Evolutionary conservation across 1,284 basidiomycete species (phyloP).

Genomic region (Dichomitus squalens): DNA sequence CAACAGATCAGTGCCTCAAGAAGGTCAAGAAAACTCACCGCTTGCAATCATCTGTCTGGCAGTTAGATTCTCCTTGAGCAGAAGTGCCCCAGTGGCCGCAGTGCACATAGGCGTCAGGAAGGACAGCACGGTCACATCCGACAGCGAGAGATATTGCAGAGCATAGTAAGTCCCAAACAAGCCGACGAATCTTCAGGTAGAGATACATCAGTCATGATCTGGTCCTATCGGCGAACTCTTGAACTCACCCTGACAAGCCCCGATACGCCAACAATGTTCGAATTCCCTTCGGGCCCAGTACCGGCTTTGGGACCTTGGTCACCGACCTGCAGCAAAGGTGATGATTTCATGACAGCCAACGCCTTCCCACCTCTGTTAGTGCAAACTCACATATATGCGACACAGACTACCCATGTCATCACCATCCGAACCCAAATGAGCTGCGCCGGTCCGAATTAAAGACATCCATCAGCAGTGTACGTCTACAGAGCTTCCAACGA

Average conservation of each 20-base stretch:
- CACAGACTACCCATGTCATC: slow-evolving; percentile 48
- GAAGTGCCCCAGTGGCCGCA: slow-evolving; percentile 62
- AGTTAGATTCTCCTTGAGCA: slow-evolving; percentile 69
- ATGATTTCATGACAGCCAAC: background rate
- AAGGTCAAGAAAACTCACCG: slow-evolving; percentile 43
- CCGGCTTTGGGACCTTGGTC: slow-evolving; percentile 61
- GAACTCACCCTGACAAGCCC: slow-evolving; percentile 12
- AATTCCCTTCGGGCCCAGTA: slow-evolving; percentile 70
- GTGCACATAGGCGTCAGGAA: slow-evolving; percentile 75
- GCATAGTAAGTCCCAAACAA: slow-evolving; percentile 71
- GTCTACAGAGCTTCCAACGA: background rate
- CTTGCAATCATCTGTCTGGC: slow-evolving; percentile 63
- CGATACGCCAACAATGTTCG: slow-evolving; percentile 53
- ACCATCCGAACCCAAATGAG: slow-evolving; percentile 55
- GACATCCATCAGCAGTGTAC: background rate
- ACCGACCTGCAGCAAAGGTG: slow-evolving; percentile 40
- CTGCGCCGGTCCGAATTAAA: slow-evolving; percentile 23
- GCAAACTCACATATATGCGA: slow-evolving; percentile 41
- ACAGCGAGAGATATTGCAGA: slow-evolving; percentile 57
- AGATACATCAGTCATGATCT: background rate
- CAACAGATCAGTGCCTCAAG: background rate
- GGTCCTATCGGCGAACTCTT: no score
- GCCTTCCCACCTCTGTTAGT: background rate
- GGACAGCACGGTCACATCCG: slow-evolving; percentile 75
- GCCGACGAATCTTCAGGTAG: slow-evolving; percentile 50